Percentiles rank a stretch among this genome's conserved stretches.
Evolutionary conservation across 768 basidiomycete genomes (phyloP).

Genomic region (Boletus rubropictus): DNA sequence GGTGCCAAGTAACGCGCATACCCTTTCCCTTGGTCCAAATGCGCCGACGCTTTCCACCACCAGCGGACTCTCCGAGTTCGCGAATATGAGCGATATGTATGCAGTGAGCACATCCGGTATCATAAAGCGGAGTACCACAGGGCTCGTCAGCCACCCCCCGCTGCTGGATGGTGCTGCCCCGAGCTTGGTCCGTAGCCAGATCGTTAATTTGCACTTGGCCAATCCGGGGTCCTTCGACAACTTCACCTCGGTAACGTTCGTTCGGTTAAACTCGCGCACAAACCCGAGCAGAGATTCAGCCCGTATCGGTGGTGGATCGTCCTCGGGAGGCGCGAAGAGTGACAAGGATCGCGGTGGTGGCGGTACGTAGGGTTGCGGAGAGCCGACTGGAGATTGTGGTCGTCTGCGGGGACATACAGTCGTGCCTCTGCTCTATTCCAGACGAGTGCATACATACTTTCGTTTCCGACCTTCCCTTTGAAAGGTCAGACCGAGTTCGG

Average conservation of each 20-base stretch:
- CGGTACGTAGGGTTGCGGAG: constrained; percentile 53
- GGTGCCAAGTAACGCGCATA: constrained; percentile 16
- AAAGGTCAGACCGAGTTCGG: constrained; percentile 40
- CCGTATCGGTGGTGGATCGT: constrained; percentile 35
- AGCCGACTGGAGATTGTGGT: constrained; percentile 48
- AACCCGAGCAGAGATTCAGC: constrained; percentile 46
- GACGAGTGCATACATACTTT: constrained; percentile 39
- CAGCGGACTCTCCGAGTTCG: constrained; percentile 32
- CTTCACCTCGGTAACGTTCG: constrained; percentile 13
- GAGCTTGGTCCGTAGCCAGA: constrained; percentile 43
- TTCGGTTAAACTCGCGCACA: constrained; percentile 53
- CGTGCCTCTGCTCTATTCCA: neutral
- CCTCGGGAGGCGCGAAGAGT: constrained; percentile 40
- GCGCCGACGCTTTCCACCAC: constrained; percentile 59
- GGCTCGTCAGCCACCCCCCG: constrained; percentile 14
- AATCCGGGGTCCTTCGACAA: neutral
- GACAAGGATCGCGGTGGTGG: constrained; percentile 34
- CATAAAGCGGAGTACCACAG: constrained; percentile 48
- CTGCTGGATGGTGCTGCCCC: neutral
- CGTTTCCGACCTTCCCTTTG: constrained; percentile 51
- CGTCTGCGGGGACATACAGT: constrained; percentile 32
- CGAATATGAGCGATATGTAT: constrained; percentile 50
- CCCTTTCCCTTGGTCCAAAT: constrained; percentile 72
- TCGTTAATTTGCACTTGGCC: constrained; percentile 40
- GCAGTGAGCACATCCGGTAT: constrained; percentile 63